These are phyloP conservation scores for Bondarzewia mesenterica DNA, from an alignment of 1,284 basidiomycete genomes.

Conservation along the genomic window DNA sequence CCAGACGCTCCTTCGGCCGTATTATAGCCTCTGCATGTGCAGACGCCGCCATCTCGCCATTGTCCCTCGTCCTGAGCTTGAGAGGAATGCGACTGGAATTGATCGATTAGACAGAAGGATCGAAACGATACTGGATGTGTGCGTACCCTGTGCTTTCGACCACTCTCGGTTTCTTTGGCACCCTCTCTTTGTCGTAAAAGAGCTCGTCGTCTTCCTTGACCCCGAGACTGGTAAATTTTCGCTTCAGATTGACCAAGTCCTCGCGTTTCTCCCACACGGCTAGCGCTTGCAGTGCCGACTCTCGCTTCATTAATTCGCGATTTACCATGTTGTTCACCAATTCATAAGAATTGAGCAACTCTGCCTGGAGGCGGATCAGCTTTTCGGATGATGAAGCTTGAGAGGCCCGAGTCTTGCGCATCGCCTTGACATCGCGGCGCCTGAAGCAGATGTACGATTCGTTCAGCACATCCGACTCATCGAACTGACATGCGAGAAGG, in stretches of 20 bases:
- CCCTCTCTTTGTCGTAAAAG: conserved; percentile 67
- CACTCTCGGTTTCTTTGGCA: conserved; percentile 48
- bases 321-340: conserved; percentile 62
- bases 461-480: conserved; percentile 85
- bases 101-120: conserved; percentile 8
- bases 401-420: conserved; percentile 89
- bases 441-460: conserved; percentile 99
- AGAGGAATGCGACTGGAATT: conserved; percentile 35
- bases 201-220: conserved; percentile 80
- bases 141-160: conserved; percentile 31
- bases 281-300: conserved; percentile 48
- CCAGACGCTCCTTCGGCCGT: conserved; percentile 59
- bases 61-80: conserved; percentile 38
- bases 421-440: conserved; percentile 88
- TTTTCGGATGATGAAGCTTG: conserved; percentile 87
- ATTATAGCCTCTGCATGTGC: conserved; percentile 33
- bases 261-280: conserved; percentile 77
- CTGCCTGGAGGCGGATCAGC: conserved; percentile 71
- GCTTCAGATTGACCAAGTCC: conserved; percentile 73
- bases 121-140: conserved; percentile 1
- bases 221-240: conserved; percentile 60
- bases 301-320: conserved; percentile 74
- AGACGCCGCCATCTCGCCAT: conserved; percentile 26
- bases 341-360: conserved; percentile 68
- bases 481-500: conserved; percentile 42